phyloP scores from a whole-genome alignment of 2,329 filamentous ascomycete genomes.

The Aspergillus phoenicis region DNA sequence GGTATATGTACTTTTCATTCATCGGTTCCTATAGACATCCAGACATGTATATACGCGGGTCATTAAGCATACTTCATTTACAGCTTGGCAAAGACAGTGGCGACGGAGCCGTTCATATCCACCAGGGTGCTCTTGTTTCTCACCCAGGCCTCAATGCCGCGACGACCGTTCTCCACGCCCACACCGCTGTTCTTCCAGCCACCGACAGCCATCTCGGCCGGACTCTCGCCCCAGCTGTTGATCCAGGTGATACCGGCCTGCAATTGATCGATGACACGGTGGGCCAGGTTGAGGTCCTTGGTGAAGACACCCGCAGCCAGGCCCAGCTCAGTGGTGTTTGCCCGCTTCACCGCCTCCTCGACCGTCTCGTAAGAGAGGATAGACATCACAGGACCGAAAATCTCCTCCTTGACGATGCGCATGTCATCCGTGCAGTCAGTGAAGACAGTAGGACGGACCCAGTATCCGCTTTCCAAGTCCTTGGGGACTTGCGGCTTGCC shows the following conservation, averaged over 20 bases:
- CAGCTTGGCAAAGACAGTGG: slow-evolving; percentile 73
- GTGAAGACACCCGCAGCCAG: slow-evolving; percentile 85
- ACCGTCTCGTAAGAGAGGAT: slow-evolving; percentile 73
- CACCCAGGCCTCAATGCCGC: slow-evolving; percentile 79
- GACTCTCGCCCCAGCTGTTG: slow-evolving; percentile 90
- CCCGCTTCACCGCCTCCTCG: slow-evolving; percentile 69
- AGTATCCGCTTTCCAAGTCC: slow-evolving; percentile 67
- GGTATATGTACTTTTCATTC: not conserved
- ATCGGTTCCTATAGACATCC: not conserved
- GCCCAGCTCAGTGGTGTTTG: slow-evolving; percentile 76
- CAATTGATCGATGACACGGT: slow-evolving; percentile 69
- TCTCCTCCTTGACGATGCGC: slow-evolving; percentile 79
- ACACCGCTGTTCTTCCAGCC: slow-evolving; percentile 91
- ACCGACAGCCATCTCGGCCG: slow-evolving; percentile 88
- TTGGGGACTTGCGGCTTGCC: slow-evolving; percentile 59
- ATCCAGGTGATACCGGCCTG: slow-evolving; percentile 90
- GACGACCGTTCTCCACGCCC: slow-evolving; percentile 81
- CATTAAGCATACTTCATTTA: slow-evolving; percentile 36
- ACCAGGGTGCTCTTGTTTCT: slow-evolving; percentile 86
- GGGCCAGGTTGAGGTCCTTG: slow-evolving; percentile 71
- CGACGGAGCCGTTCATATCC: slow-evolving; percentile 72
- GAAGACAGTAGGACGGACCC: slow-evolving; percentile 82
- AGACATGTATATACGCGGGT: not conserved
- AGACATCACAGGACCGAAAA: slow-evolving; percentile 85
- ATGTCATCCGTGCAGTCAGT: slow-evolving; percentile 82